phyloP scores from a whole-genome alignment of 2,329 filamentous ascomycete genomes.

The Nemania bipapillata region DNA sequence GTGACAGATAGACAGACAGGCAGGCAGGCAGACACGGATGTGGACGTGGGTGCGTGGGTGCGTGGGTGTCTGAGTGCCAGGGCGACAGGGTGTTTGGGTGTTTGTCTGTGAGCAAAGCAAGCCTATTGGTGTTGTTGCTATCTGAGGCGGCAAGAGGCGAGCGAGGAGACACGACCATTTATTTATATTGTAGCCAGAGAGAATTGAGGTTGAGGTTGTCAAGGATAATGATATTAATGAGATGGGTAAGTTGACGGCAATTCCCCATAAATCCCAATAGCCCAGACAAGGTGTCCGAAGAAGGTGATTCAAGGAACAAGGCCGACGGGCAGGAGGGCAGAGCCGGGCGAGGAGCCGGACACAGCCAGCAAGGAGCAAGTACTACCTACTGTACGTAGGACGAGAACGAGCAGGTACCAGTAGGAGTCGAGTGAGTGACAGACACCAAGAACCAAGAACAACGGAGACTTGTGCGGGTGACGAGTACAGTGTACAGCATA shows the following conservation, averaged over 20 bases:
- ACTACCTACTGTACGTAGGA: conserved; percentile 1
- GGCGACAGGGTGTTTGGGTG: not conserved
- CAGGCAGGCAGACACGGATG: no score
- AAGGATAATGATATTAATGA: conserved; percentile 31
- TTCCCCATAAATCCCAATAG: conserved; percentile 26
- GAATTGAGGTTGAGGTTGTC: conserved; percentile 9
- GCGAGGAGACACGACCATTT: conserved; percentile 15
- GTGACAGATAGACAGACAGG: not conserved
- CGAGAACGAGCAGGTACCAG: no score
- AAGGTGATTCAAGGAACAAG: not conserved
- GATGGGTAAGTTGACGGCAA: conserved; percentile 26
- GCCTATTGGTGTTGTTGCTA: conserved; percentile 13
- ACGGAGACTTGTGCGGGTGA: conserved; percentile 5
- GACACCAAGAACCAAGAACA: conserved; percentile 3
- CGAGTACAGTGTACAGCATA: conserved; percentile 7
- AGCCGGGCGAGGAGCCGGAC: not conserved
- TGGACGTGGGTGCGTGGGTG: no score
- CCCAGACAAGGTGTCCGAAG: conserved; percentile 13
- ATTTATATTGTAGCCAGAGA: conserved; percentile 1
- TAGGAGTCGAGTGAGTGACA: no score
- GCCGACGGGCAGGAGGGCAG: not conserved
- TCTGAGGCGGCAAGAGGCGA: conserved; percentile 27
- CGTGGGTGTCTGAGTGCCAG: no score
- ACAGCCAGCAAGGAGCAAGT: not conserved
- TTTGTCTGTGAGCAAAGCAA: not conserved